These are phyloP conservation scores for Diaporthe sp. DNA, from an alignment of 2,329 filamentous ascomycete genomes.

Conservation along the genomic window DNA sequence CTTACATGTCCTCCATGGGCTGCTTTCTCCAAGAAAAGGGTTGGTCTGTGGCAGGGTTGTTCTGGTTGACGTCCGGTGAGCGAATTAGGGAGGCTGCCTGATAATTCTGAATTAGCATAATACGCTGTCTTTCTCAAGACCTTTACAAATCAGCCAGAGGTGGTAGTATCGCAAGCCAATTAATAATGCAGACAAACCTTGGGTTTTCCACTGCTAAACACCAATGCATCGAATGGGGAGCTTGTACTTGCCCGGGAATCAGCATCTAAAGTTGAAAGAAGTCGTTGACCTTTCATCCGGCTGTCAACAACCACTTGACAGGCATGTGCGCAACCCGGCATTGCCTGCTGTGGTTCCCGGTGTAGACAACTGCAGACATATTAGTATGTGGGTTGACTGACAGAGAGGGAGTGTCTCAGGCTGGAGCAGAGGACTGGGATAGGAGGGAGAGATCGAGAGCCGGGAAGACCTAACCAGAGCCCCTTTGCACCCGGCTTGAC, in stretches of 20 bases:
- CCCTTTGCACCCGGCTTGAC: not conserved
- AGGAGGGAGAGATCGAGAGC: not conserved
- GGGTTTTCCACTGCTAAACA: not conserved
- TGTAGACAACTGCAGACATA: not conserved
- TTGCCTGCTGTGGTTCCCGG: no score
- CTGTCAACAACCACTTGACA: not conserved
- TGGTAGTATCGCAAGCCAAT: not conserved
- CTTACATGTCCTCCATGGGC: not conserved
- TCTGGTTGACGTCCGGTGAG: not conserved
- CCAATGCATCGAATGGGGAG: not conserved
- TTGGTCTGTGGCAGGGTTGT: not conserved
- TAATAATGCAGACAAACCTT: not conserved
- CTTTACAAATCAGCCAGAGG: not conserved
- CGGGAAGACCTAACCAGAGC: not conserved
- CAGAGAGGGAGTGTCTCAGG: not conserved
- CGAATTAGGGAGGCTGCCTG: not conserved
- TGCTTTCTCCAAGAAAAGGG: not conserved
- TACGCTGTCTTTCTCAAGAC: not conserved
- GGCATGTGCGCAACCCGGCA: not conserved
- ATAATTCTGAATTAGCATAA: conserved; percentile 7
- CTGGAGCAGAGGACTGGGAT: not conserved
- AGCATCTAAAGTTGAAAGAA: not conserved
- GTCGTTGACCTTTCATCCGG: not conserved
- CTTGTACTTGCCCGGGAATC: not conserved
- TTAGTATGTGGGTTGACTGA: not conserved